Evolutionary conservation across 805 yeast genomes (phyloP), one percentile per base, ranked within the genome.

Genomic region (Soucietia sequanensis): DNA sequence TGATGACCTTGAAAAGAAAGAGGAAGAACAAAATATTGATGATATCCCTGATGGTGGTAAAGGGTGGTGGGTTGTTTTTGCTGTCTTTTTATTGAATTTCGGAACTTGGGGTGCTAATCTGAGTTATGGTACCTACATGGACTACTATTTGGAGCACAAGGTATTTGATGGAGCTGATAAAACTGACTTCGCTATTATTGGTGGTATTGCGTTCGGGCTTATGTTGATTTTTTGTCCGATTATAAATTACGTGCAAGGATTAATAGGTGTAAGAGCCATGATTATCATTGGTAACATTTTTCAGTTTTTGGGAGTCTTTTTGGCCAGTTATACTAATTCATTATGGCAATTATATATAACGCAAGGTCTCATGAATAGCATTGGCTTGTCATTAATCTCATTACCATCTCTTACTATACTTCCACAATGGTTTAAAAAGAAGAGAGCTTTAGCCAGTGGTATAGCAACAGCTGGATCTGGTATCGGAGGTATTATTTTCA

Each of bases 101-200:
- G 66, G 74, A 20, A 70, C 84, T 0, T 82, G 88, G 87, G 88
- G 89, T 9, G 69, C 80, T 30, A 80, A 80, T 42, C 61, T 76
- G 4, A 79, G 78, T 4, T 81, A 67, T 47, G 81, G 83, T 23
- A 68, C 81, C 4, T 79, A 75, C 44, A 54, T 80, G 13, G 68
- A 80, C 2, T 69, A 67, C 42, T 81, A 78, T 47, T 42, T 80
- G 18, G 65, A 70, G 29, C 48, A 68, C 31, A 51, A 70, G 28
- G 55, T 63, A 0, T 80, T 76, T 41, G 57, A 62, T 0, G 82
- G 79, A 3, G 78, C 80, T 0, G 51, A 68, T 1, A 67, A 68
- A 29, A 57, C 70, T 35, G 81, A 78, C 36, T 81, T 70, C 52
- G 85, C 85, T 2, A 54, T 75, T 26, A 68, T 81, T 36, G 84